Evolutionary conservation across 169 alveolate genomes (phyloP).

Genomic region (Plasmodium yoelii): DNA sequence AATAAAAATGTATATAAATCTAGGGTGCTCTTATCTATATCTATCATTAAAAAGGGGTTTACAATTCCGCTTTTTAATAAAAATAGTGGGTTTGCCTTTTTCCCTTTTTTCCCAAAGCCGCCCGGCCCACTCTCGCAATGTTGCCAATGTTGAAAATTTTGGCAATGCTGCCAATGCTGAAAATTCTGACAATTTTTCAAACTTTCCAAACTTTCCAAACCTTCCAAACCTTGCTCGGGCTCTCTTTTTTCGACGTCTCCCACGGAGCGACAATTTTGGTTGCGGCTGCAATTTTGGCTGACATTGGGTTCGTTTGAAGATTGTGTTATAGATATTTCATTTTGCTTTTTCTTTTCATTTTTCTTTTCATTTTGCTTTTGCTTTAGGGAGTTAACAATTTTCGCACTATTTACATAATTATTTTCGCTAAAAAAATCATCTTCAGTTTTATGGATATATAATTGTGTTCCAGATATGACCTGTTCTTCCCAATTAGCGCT

Average conservation of each 20-base stretch:
- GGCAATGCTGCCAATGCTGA: not conserved
- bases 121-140: no score
- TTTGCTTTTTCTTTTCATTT: no score
- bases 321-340: no score
- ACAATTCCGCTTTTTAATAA: conserved; percentile 10
- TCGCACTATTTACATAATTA: no score
- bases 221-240: not conserved
- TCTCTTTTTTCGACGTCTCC: not conserved
- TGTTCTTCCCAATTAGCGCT: no score
- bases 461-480: no score
- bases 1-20: conserved; percentile 29
- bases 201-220: no score
- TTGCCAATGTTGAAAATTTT: not conserved
- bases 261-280: not conserved
- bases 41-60: conserved; percentile 36
- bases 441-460: no score
- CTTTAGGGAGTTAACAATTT: no score
- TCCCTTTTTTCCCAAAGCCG: not conserved
- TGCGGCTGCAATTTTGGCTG: not conserved
- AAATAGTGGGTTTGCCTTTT: conserved; percentile 4
- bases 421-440: no score
- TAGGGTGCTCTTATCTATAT: conserved; percentile 22
- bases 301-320: not conserved
- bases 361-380: no score
- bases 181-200: no score